Base-by-base conservation (phyloP, 306 rosid species). In the Gynostemma pentaphyllum region DNA sequence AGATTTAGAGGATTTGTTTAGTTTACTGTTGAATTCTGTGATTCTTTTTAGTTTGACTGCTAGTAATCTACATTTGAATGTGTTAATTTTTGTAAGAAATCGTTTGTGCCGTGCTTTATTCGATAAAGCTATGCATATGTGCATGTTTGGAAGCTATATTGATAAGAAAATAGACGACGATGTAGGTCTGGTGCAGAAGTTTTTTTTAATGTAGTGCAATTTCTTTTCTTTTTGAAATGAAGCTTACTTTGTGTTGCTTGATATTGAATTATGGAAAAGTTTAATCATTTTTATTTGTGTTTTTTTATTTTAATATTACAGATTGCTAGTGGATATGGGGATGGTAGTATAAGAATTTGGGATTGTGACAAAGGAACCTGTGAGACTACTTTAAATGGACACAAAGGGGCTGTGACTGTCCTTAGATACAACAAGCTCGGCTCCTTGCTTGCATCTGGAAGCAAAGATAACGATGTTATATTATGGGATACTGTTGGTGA, bases 401-500 rank as follows among this genome's bases (percentile, higher is more conserved):
- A 92, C 75, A 88, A 82, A 62, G 92, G 91, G 51, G 96, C 96
- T 62, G 94, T 92, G 4, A 80, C 90, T 45, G 85, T 85, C 41
- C 89, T 92, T 70, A 78, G 80, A 45, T 92, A 75, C 72, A 88
- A 85, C 63, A 78, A 88, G 77, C 61, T 72, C 41, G 96, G 87
- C 21, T 85, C 96, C 6, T 56, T 82, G 67, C 92, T 92, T 22
- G 95, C 98, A 8, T 91, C 96, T 67, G 98, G 98, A 53, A 84
- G 98, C 76, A 92, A 86, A 77, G 98, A 92, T 67, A 79, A 79
- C 46, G 96, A 92, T 73, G 66, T 88, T 69, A 88, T 88, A 68
- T 44, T 88, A 32, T 92, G 98, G 98, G 98, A 92, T 28, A 87
- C 83, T 29, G 81, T 92, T 45, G 95, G 95, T 0, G 95, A 92